A percentile compares a stretch with the other conserved stretches of the same genome.
phyloP scores from a whole-genome alignment of 225 moss, liverwort and hornwort genomes.

The Marchantia paleacea region DNA sequence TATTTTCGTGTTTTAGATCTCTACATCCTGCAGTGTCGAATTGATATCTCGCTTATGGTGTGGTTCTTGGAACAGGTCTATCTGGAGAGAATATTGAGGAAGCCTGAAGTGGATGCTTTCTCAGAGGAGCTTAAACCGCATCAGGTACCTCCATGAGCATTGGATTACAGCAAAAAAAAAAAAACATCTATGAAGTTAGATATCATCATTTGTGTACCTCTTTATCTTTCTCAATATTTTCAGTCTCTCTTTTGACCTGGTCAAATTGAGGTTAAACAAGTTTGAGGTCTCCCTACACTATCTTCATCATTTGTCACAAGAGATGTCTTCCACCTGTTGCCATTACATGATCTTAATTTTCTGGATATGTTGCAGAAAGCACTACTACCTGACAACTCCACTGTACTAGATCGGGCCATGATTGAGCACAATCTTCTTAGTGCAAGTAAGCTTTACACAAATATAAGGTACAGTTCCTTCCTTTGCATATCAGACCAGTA shows the following conservation, averaged over 20 bases:
- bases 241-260: background rate
- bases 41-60: background rate
- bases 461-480: constrained; percentile 66
- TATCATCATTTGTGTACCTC: background rate
- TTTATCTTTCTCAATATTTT: background rate
- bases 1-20: background rate
- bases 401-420: constrained; percentile 98
- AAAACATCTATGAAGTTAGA: background rate
- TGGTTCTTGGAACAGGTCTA: constrained; percentile 53
- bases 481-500: background rate
- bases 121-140: constrained; percentile 94
- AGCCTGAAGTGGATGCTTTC: constrained; percentile 94
- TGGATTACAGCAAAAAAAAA: background rate
- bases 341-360: background rate
- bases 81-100: constrained; percentile 93
- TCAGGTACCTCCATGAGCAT: constrained; percentile 47
- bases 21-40: background rate
- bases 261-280: background rate
- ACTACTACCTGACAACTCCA: constrained; percentile 82
- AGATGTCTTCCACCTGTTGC: background rate
- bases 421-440: constrained; percentile 98
- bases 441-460: constrained; percentile 97
- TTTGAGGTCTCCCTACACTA: background rate
- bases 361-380: constrained; percentile 64
- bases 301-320: background rate